phyloP scores from a whole-genome alignment of 176 grass and related monocot species.

The Oryza rufipogon region DNA sequence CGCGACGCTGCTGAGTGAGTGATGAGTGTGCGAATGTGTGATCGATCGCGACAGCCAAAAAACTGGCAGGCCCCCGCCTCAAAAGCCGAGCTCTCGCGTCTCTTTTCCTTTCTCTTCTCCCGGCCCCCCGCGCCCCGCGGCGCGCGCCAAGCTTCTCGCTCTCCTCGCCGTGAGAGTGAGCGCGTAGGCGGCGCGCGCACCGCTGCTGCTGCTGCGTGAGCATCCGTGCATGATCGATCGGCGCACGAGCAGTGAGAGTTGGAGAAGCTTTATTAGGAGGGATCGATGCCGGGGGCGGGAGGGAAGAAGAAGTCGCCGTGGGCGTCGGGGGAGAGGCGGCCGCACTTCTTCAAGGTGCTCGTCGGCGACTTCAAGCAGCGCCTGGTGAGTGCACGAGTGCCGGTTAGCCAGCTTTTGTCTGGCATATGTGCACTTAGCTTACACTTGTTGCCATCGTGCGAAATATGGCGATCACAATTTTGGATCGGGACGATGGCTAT shows the following conservation, averaged over 20 bases:
- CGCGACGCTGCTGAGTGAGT: background rate
- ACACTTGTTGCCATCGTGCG: background rate
- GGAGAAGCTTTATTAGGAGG: background rate
- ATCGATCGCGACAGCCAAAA: slow-evolving; percentile 25
- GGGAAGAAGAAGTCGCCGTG: slow-evolving; percentile 30
- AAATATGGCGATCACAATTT: background rate
- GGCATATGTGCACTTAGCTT: too few relatives aligned
- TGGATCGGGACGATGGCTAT: background rate
- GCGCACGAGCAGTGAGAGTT: background rate
- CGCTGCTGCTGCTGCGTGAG: too few relatives aligned
- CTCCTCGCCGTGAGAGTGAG: background rate
- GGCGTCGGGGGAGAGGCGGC: slow-evolving; percentile 51
- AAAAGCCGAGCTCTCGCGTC: slow-evolving; percentile 63
- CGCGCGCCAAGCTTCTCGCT: background rate
- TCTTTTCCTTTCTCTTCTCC: background rate
- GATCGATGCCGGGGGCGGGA: slow-evolving; percentile 34
- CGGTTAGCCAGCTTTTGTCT: background rate
- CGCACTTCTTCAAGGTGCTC: slow-evolving; percentile 96
- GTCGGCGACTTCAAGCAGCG: slow-evolving; percentile 75
- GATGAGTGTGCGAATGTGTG: background rate
- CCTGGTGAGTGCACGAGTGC: slow-evolving; percentile 53
- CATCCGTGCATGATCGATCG: background rate
- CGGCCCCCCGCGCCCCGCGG: background rate
- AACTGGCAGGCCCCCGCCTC: slow-evolving; percentile 13
- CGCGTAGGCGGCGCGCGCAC: background rate